Evolutionary conservation across 2,329 filamentous ascomycete species (phyloP).

Genomic region (Penicillium frequentans): DNA sequence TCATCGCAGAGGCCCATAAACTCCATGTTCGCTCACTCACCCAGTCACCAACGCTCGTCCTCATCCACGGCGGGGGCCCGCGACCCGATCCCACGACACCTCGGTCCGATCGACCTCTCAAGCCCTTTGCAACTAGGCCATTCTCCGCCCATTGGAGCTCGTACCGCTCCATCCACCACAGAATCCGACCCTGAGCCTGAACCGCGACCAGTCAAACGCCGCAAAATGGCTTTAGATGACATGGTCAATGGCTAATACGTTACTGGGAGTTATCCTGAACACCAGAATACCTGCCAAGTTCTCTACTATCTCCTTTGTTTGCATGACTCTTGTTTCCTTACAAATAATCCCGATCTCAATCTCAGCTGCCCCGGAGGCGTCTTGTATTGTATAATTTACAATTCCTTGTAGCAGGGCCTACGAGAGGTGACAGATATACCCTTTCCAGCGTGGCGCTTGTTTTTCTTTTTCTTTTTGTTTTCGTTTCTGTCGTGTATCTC

Average conservation of each 20-base stretch:
- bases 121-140: constrained; percentile 19
- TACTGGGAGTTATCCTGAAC: background rate
- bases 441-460: constrained; percentile 3
- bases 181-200: constrained; percentile 22
- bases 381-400: constrained; percentile 25
- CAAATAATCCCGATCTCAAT: constrained; percentile 1
- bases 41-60: constrained; percentile 20
- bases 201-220: constrained; percentile 34
- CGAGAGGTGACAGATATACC: constrained; percentile 16
- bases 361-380: constrained; percentile 14
- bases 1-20: constrained; percentile 25
- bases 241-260: constrained; percentile 40
- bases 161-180: constrained; percentile 12
- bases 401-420: constrained; percentile 23
- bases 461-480: background rate
- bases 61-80: constrained; percentile 22
- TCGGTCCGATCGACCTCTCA: constrained; percentile 19
- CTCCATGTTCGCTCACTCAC: constrained; percentile 27
- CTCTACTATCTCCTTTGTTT: background rate
- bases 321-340: background rate
- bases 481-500: background rate
- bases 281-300: background rate
- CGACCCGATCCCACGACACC: constrained; percentile 24
- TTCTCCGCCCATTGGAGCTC: constrained; percentile 12
- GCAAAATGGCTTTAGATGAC: constrained; percentile 42